phyloP scores from a whole-genome alignment of 129 eudicot species.

The Flaveria trinervia region DNA sequence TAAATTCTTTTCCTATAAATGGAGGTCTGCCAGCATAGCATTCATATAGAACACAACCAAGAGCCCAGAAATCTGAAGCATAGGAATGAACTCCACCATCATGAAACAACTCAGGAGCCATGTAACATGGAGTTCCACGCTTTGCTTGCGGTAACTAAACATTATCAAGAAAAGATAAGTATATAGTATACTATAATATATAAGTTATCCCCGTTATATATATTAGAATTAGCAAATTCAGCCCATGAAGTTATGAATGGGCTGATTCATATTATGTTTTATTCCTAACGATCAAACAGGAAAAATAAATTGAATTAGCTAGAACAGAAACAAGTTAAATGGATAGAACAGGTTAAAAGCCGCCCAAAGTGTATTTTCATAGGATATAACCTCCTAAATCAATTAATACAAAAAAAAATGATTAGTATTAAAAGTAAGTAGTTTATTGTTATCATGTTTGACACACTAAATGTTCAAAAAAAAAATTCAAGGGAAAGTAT shows the following conservation, averaged over 20 bases:
- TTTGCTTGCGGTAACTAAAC: constrained; percentile 94
- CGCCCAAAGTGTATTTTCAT: not conserved
- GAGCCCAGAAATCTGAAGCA: constrained; percentile 99
- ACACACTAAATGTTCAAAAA: not conserved
- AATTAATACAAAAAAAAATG: not conserved
- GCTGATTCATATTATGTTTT: not conserved
- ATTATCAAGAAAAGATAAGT: constrained; percentile 16
- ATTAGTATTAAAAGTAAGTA: not conserved
- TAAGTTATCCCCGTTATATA: not conserved
- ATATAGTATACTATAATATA: constrained; percentile 12
- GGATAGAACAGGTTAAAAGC: not conserved
- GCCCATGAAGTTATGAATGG: not conserved
- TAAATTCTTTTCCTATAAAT: constrained; percentile 74
- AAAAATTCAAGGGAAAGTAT: not conserved
- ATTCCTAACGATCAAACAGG: not conserved
- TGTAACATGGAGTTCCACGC: constrained; percentile 97
- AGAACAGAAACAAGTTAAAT: not conserved
- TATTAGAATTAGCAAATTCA: not conserved
- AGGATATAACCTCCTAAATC: not conserved
- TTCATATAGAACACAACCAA: constrained; percentile 96
- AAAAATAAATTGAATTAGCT: not conserved
- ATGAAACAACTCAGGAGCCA: constrained; percentile 98
- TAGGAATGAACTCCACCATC: constrained; percentile 97
- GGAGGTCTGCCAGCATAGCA: constrained; percentile 91
- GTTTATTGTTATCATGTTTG: not conserved